These are phyloP conservation scores for Mallotus japonicus DNA, from an alignment of 441 rosid species.

Conservation along the genomic window DNA sequence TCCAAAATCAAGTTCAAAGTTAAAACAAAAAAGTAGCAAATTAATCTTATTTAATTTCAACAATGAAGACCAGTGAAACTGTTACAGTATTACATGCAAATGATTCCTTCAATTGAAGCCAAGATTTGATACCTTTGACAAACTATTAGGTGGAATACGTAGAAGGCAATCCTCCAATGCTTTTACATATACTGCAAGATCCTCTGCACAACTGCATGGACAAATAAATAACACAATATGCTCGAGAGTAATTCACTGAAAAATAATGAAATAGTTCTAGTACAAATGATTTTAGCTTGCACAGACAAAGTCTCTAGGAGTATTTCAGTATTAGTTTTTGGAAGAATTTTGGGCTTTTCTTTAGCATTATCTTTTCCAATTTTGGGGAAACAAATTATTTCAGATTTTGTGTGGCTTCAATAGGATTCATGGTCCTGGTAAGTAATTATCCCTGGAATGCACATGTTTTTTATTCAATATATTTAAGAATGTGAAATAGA, in stretches of 20 bases:
- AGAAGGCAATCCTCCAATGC: constrained; percentile 73
- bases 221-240: constrained; percentile 14
- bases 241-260: constrained; percentile 7
- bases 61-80: background rate
- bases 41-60: background rate
- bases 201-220: constrained; percentile 60
- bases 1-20: background rate
- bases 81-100: background rate
- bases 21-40: background rate
- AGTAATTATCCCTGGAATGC: background rate
- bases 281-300: background rate
- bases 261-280: constrained; percentile 4
- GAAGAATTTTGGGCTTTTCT: no score
- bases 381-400: background rate
- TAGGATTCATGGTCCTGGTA: background rate
- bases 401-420: background rate
- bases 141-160: constrained; percentile 76
- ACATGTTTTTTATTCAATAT: background rate
- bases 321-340: background rate
- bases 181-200: constrained; percentile 64
- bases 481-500: background rate
- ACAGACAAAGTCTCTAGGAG: background rate
- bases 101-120: constrained; percentile 8
- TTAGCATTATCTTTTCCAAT: no score
- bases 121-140: constrained; percentile 63